Conservation (phyloP, 164 flowering plant genomes). For the Liquidambar formosana region DNA sequence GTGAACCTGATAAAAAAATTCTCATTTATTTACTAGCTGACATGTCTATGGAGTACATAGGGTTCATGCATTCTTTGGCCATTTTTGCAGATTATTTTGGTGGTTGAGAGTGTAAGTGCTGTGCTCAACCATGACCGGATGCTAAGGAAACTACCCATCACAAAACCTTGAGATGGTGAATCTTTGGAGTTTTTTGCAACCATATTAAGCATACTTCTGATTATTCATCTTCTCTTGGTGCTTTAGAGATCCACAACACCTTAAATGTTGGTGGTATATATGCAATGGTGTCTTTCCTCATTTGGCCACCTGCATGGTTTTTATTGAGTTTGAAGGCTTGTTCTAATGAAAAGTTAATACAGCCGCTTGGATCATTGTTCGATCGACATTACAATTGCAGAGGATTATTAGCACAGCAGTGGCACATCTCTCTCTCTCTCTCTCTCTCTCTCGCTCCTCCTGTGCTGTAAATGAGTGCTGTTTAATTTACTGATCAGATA, state of each 20-base stretch:
- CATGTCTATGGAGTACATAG: background rate
- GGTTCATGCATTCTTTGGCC: background rate
- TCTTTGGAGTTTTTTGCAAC: conserved; percentile 7
- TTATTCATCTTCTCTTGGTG: conserved; percentile 1
- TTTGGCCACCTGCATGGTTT: background rate
- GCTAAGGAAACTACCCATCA: conserved; percentile 43
- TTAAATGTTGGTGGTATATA: background rate
- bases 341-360: background rate
- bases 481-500: too few relatives aligned
- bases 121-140: conserved; percentile 84
- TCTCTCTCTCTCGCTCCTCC: too few relatives aligned
- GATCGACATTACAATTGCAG: background rate
- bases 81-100: conserved; percentile 71
- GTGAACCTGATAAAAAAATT: background rate
- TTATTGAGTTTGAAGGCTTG: background rate
- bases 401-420: background rate
- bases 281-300: background rate
- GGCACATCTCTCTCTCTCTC: too few relatives aligned
- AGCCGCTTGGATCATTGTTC: background rate
- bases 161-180: conserved; percentile 19
- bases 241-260: background rate
- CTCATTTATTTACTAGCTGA: background rate
- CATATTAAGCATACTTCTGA: background rate
- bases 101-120: conserved; percentile 81
- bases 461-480: too few relatives aligned